Percentiles rank a stretch among this genome's conserved stretches.
phyloP scores from a whole-genome alignment of 2,329 filamentous ascomycete genomes.

The Colletotrichum limetticola region DNA sequence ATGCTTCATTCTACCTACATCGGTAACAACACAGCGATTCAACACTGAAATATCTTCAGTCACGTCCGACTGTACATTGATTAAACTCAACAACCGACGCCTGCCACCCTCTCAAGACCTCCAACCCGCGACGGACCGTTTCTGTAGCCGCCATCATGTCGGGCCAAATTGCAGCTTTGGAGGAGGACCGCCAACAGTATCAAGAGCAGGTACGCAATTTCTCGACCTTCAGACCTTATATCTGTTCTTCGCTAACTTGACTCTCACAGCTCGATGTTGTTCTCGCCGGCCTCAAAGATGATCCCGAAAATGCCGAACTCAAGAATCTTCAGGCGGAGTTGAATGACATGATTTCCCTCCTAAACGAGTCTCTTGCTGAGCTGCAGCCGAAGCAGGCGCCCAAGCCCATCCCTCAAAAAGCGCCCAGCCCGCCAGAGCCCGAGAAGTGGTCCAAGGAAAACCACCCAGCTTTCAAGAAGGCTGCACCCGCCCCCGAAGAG shows the following conservation, averaged over 20 bases:
- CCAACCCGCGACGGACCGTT: not conserved
- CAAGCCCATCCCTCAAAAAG: conserved; percentile 53
- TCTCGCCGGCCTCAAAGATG: conserved; percentile 78
- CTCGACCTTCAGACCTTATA: not conserved
- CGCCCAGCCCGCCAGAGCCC: conserved; percentile 63
- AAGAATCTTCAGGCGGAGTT: conserved; percentile 82
- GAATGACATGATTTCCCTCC: conserved; percentile 81
- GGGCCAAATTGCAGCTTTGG: conserved; percentile 53
- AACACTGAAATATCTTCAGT: not conserved
- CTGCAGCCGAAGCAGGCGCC: conserved; percentile 69
- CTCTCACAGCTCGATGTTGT: conserved; percentile 78
- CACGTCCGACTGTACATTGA: not conserved
- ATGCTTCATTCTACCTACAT: not conserved
- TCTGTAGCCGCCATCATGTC: conserved; percentile 27
- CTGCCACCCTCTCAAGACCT: no score
- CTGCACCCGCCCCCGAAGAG: conserved; percentile 53
- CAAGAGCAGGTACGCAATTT: conserved; percentile 62
- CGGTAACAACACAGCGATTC: not conserved
- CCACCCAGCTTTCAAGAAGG: conserved; percentile 79
- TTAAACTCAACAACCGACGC: not conserved
- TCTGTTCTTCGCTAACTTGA: conserved; percentile 33
- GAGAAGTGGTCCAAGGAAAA: conserved; percentile 85
- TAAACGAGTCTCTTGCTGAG: conserved; percentile 84
- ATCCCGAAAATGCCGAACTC: conserved; percentile 83
- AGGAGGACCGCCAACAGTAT: conserved; percentile 65